Base-by-base conservation (phyloP, 2,329 filamentous ascomycete species). In the Talaromyces marneffei region DNA sequence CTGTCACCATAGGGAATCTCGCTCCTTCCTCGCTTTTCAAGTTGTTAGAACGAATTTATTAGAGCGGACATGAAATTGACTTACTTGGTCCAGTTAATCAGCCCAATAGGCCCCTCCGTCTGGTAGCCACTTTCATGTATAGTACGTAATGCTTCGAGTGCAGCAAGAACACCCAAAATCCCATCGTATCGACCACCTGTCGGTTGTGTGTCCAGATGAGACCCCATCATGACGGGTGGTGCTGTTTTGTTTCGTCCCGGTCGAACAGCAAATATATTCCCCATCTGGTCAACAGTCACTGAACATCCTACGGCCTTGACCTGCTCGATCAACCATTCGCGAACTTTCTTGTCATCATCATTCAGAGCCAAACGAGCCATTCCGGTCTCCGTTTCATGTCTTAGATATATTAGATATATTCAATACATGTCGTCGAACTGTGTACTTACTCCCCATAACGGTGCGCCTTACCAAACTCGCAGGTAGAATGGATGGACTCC, bases 1-100 rank as follows among this genome's bases (percentile, higher is more conserved):
- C 78, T 87, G 90, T 91, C 7, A 84, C 87, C 46, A 85, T 85
- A 0, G 89, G 88, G 64, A 92, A 92, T 0, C 89, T 83, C 0
- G 89, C 89, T 1, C 89, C 89, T 74, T 92, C 89, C 75, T 92
- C 89, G 68, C 84, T 91, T 20, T 33, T 8, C 1, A 23, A 25
- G 1, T 46, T 25, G 20, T 46, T 14, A 25, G 20, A 12, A 25
- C 20, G 16, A 25, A 14, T 12, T 2, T 4, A 25, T 10, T 23
- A 16, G 40, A 44, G 7, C 18, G 16, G 20, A 23, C 9, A 44
- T 4, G 2, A 44, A 10, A 12, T n/a, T 35, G 25, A 63, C 74
- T 63, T 68, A 84, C 81, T 90, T 90, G 2, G 88, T 92, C 88
- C 87, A 91, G 69, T 92, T 91, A 2, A 92, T 85, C 0, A 92